These are phyloP conservation scores for Ascoidea rubescens DNA, from an alignment of 805 yeast species.

Conservation along the genomic window DNA sequence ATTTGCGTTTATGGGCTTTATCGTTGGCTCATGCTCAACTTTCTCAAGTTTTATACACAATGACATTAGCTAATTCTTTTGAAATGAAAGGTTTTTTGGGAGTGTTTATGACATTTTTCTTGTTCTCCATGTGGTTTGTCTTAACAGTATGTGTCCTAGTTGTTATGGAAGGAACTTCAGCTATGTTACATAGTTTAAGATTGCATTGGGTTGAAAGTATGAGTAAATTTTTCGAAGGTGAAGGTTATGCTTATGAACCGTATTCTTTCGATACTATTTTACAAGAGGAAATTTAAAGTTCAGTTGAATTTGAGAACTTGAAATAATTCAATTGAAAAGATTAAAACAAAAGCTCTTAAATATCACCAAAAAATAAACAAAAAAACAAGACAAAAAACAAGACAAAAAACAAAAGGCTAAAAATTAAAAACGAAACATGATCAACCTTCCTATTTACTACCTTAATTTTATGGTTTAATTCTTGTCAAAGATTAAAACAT, in stretches of 20 bases:
- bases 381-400: too few species aligned
- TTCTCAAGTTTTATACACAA: constrained; percentile 60
- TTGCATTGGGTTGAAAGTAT: constrained; percentile 76
- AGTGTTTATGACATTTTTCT: constrained; percentile 38
- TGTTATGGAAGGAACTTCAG: constrained; percentile 76
- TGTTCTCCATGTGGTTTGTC: constrained; percentile 67
- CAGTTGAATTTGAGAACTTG: too few species aligned
- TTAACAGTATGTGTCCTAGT: constrained; percentile 58
- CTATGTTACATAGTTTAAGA: constrained; percentile 67
- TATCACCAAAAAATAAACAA: too few species aligned
- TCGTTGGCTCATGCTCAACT: constrained; percentile 73
- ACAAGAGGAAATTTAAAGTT: background rate
- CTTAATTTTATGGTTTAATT: too few species aligned
- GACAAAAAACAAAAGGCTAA: too few species aligned
- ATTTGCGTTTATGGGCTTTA: constrained; percentile 65
- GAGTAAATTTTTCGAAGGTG: constrained; percentile 72
- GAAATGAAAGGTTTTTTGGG: constrained; percentile 40
- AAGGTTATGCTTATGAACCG: constrained; percentile 56
- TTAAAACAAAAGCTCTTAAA: too few species aligned
- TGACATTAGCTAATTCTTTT: constrained; percentile 57
- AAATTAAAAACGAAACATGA: too few species aligned
- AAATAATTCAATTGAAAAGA: too few species aligned
- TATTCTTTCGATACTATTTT: constrained; percentile 31
- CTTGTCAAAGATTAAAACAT: too few species aligned
- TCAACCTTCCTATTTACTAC: too few species aligned